These are phyloP conservation scores for Alnus glutinosa DNA, from an alignment of 306 rosid species.

Conservation along the genomic window DNA sequence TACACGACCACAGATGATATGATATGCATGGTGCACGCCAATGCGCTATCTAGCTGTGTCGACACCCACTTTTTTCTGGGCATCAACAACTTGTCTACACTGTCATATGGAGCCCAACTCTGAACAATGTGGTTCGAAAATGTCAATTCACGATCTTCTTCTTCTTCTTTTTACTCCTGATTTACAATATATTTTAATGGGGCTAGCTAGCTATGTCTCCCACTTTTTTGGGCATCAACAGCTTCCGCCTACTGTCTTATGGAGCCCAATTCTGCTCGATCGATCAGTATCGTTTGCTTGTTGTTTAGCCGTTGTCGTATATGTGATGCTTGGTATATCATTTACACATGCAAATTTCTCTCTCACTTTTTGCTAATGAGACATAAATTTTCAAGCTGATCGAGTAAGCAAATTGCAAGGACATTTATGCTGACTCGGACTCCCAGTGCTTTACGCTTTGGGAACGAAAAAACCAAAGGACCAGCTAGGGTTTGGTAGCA, in stretches of 20 bases:
- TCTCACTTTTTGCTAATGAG: neutral
- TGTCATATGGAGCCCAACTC: neutral
- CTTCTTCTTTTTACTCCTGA: neutral
- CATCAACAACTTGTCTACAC: neutral
- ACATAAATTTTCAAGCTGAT: neutral
- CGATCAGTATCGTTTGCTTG: neutral
- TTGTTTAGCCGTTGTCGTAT: neutral
- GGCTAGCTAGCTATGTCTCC: conserved; percentile 22
- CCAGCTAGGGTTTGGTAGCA: neutral
- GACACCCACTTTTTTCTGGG: neutral
- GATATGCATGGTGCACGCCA: neutral
- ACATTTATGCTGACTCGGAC: neutral
- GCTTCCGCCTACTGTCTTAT: conserved; percentile 28
- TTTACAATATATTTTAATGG: conserved; percentile 6
- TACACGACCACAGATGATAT: conserved; percentile 1
- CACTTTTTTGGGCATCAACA: conserved; percentile 31
- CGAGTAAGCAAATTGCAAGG: conserved; percentile 3
- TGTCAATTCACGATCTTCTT: neutral
- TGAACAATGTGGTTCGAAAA: neutral
- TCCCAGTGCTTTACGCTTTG: conserved; percentile 2
- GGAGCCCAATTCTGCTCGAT: conserved; percentile 44
- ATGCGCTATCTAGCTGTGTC: neutral
- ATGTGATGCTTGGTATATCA: neutral
- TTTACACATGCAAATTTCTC: neutral
- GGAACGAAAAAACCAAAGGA: neutral